phyloP scores from a whole-genome alignment of 2,329 filamentous ascomycete genomes.

The Neonectria hederae region DNA sequence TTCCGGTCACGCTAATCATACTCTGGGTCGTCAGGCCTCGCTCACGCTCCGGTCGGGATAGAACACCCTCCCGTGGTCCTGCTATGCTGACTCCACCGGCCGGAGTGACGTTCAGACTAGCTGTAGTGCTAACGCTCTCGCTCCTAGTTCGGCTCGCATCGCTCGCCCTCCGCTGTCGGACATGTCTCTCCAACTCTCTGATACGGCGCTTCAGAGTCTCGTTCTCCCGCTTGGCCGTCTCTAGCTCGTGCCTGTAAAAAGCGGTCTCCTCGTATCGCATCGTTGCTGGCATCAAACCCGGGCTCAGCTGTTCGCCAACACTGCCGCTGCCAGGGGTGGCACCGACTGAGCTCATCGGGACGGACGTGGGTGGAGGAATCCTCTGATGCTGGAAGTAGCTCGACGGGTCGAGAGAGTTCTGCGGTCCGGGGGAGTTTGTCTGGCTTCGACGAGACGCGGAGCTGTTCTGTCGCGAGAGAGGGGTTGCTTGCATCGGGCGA shows the following conservation, averaged over 20 bases:
- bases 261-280: slow-evolving; percentile 70
- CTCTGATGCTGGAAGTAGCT: slow-evolving; percentile 61
- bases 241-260: slow-evolving; percentile 68
- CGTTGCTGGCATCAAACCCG: slow-evolving; percentile 65
- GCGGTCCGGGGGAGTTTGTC: slow-evolving; percentile 58
- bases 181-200: slow-evolving; percentile 67
- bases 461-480: slow-evolving; percentile 65
- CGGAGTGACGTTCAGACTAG: slow-evolving; percentile 56
- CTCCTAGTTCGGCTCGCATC: slow-evolving; percentile 59
- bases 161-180: slow-evolving; percentile 59
- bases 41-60: slow-evolving; percentile 47
- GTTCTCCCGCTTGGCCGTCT: slow-evolving; percentile 70
- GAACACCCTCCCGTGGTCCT: slow-evolving; percentile 53
- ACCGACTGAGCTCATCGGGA: slow-evolving; percentile 50
- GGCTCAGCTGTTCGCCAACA: slow-evolving; percentile 57
- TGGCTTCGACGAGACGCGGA: slow-evolving; percentile 62
- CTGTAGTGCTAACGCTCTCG: slow-evolving; percentile 63
- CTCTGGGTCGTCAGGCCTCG: slow-evolving; percentile 55
- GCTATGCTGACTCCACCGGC: slow-evolving; percentile 55
- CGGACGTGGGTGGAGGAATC: slow-evolving; percentile 48
- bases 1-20: slow-evolving; percentile 56
- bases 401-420: slow-evolving; percentile 54
- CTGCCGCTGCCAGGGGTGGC: slow-evolving; percentile 52
- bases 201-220: slow-evolving; percentile 69
- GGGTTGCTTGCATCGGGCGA: slow-evolving; percentile 55